Conservation (phyloP, 169 alveolate genomes). For the Plasmodium yoelii region DNA sequence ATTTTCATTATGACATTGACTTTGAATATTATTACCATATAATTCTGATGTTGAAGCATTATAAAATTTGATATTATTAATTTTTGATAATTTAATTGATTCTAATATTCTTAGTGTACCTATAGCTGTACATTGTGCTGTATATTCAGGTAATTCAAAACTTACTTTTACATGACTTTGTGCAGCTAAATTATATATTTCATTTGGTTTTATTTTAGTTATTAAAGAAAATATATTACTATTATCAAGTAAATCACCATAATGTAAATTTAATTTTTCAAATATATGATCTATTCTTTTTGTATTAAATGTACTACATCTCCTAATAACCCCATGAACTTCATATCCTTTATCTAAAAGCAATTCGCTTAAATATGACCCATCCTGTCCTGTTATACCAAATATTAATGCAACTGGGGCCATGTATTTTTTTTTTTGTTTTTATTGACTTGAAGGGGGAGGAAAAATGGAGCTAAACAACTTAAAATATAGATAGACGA, state of each 20-base stretch:
- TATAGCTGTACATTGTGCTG: slow-evolving; percentile 84
- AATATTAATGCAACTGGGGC: slow-evolving; percentile 82
- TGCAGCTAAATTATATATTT: slow-evolving; percentile 88
- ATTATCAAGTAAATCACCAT: slow-evolving; percentile 88
- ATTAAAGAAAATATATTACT: slow-evolving; percentile 77
- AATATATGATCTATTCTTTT: slow-evolving; percentile 82
- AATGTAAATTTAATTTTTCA: slow-evolving; percentile 84
- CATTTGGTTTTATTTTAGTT: slow-evolving; percentile 79
- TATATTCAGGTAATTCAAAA: slow-evolving; percentile 88
- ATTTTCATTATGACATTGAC: slow-evolving; percentile 78
- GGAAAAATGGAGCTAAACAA: no score
- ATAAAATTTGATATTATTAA: slow-evolving; percentile 72
- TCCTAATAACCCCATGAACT: slow-evolving; percentile 87
- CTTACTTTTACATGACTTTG: slow-evolving; percentile 89
- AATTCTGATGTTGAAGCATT: slow-evolving; percentile 89
- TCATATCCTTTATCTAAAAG: slow-evolving; percentile 85
- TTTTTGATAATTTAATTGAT: slow-evolving; percentile 79
- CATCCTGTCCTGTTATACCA: slow-evolving; percentile 92
- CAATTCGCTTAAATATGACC: slow-evolving; percentile 88
- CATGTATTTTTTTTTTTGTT: no score
- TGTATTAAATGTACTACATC: slow-evolving; percentile 85
- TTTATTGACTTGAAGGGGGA: no score
- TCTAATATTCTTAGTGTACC: slow-evolving; percentile 86
- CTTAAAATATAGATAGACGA: no score
- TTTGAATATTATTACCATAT: slow-evolving; percentile 78